Base-by-base conservation (phyloP, 1,284 basidiomycete genomes). In the Rhodotorula sp. region DNA sequence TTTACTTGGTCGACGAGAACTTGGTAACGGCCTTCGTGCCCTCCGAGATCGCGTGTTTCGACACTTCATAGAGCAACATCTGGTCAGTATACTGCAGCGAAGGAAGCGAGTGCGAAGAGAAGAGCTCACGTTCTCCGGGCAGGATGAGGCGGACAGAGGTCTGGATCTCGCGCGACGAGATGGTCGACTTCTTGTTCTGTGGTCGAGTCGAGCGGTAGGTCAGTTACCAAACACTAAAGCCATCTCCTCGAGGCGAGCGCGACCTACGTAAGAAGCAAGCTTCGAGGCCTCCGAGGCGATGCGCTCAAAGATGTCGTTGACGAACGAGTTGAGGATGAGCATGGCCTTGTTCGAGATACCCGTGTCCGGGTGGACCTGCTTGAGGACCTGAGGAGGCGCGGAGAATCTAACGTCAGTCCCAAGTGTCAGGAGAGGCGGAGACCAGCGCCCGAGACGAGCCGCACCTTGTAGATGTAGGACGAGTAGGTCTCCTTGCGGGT, bases 291-390 rank as follows among this genome's bases (percentile, higher is more conserved):
- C 93, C 54, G 87, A 88, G 19, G 93, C 77, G 72, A 83, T 80
- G 70, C 82, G 79, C 79, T 83, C 82, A 70, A 83, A 83, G 78
- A 83, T 82, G 77, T 83, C 83, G 77, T 82, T 81, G 74, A 83
- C 82, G 74, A 83, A 83, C 66, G 77, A 78, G 77, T 66, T 75
- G 47, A 80, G 75, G 71, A 79, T 82, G 72, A 90, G 88, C 93
- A 97, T 97, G 57, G 93, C 93, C 86, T 95, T 97, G 88, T 95
- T 95, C 72, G 91, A 90, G 83, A 95, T 95, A 88, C 94, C 94
- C 75, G 92, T 83, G 80, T 83, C 75, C 34, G 71, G 94, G 85
- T 97, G 93, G 74, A 97, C 93, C 81, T 93, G 91, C 83, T 89
- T 93, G 74, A 93, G 84, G 76, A 93, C 90, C 70, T 77, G 28